These are phyloP conservation scores for Ceratocystis lukuohia DNA, from an alignment of 2,329 filamentous ascomycete genomes.

Conservation along the genomic window DNA sequence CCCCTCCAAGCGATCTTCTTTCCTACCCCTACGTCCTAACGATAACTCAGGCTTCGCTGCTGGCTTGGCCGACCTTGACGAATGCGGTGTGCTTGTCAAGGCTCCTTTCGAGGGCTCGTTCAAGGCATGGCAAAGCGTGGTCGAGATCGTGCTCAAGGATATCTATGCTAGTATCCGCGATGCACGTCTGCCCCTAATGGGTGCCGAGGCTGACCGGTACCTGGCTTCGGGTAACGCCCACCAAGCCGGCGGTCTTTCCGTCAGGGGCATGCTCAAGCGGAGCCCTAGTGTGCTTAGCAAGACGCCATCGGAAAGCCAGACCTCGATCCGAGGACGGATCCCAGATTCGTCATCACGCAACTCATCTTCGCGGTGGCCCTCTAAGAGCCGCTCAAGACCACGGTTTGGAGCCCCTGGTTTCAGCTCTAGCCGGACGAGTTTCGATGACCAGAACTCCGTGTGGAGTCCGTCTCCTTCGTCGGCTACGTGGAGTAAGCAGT, in stretches of 20 bases:
- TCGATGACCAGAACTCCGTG: slow-evolving; percentile 78
- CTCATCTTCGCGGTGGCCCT: slow-evolving; percentile 58
- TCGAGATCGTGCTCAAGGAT: slow-evolving; percentile 82
- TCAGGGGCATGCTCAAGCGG: slow-evolving; percentile 65
- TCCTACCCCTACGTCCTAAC: slow-evolving; percentile 36
- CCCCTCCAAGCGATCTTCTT: slow-evolving; percentile 34
- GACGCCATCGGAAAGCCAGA: slow-evolving; percentile 68
- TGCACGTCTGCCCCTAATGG: slow-evolving; percentile 74
- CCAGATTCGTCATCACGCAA: slow-evolving; percentile 40
- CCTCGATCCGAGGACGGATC: slow-evolving; percentile 56
- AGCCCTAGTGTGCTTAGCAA: slow-evolving; percentile 88
- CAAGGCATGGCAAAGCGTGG: slow-evolving; percentile 73
- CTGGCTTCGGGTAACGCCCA: slow-evolving; percentile 20
- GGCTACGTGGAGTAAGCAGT: slow-evolving; percentile 94
- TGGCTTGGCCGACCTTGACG: slow-evolving; percentile 29
- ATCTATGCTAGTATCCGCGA: slow-evolving; percentile 85
- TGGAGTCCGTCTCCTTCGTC: slow-evolving; percentile 78
- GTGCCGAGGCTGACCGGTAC: slow-evolving; percentile 42
- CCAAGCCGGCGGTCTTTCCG: slow-evolving; percentile 47
- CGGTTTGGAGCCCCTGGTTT: slow-evolving; percentile 63
- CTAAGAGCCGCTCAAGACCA: slow-evolving; percentile 72
- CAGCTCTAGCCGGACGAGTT: slow-evolving; percentile 82
- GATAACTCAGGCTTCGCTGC: slow-evolving; percentile 23
- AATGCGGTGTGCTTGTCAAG: slow-evolving; percentile 65
- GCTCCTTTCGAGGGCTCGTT: slow-evolving; percentile 59